phyloP scores from a whole-genome alignment of 2,329 filamentous ascomycete species.

The Ambrosiella cleistominuta region DNA sequence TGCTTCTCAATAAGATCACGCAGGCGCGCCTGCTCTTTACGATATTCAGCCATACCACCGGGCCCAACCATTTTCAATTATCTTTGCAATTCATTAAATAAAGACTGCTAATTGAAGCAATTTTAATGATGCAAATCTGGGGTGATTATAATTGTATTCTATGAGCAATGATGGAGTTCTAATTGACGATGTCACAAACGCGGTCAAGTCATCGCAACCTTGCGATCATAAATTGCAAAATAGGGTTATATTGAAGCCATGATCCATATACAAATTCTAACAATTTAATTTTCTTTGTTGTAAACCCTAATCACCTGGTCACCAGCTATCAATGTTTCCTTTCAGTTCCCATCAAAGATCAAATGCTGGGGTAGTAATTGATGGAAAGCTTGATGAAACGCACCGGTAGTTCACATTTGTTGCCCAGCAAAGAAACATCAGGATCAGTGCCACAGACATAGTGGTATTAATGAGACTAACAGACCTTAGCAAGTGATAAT shows the following conservation, averaged over 20 bases:
- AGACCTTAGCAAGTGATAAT: no score
- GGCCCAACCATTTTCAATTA: conserved; percentile 10
- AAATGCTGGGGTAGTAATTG: background rate
- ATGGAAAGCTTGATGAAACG: background rate
- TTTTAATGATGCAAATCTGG: background rate
- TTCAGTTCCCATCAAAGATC: background rate
- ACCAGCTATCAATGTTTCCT: conserved; percentile 6
- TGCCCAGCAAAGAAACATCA: no score
- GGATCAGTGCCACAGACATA: no score
- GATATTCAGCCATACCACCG: conserved; percentile 26
- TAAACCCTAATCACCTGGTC: conserved; percentile 1
- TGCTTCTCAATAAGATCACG: conserved; percentile 30
- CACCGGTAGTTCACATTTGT: no score
- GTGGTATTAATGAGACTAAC: no score
- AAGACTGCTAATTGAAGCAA: background rate
- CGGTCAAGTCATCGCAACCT: no score
- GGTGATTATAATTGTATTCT: no score
- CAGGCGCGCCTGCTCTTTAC: conserved; percentile 31
- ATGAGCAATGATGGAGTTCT: no score
- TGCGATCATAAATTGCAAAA: no score
- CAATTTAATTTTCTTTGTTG: background rate
- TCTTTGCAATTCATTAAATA: background rate
- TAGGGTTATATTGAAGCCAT: background rate
- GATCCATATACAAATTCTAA: background rate
- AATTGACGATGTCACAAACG: no score